Evolutionary conservation across 352 stramenopile genomes (phyloP).

Genomic region (Phytophthora sansomeana): DNA sequence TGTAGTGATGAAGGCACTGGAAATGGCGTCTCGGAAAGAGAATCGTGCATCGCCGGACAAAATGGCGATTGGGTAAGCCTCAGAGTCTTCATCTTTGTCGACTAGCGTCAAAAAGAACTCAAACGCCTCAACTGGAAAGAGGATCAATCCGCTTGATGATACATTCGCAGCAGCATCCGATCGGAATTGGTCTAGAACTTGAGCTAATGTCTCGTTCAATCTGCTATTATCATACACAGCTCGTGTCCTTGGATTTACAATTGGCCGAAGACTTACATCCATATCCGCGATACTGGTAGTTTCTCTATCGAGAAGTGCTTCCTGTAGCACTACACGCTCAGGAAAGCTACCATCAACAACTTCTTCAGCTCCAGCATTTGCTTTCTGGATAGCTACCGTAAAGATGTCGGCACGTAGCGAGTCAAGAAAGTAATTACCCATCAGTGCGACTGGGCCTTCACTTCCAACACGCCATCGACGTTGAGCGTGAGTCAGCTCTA

Average conservation of each 20-base stretch:
- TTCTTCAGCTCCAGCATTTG: slow-evolving; percentile 1
- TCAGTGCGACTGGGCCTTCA: slow-evolving; percentile 68
- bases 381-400: slow-evolving; percentile 33
- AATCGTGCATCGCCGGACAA: slow-evolving; percentile 70
- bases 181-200: slow-evolving; percentile 39
- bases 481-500: slow-evolving; percentile 44
- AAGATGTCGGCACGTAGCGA: slow-evolving; percentile 80
- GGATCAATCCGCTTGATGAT: slow-evolving; percentile 52
- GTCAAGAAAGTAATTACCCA: slow-evolving; percentile 88
- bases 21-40: slow-evolving; percentile 69
- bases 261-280: slow-evolving; percentile 44
- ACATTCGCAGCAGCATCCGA: not conserved
- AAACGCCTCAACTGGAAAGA: slow-evolving; percentile 78
- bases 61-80: slow-evolving; percentile 39
- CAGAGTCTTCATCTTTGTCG: slow-evolving; percentile 2
- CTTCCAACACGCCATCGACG: slow-evolving; percentile 50
- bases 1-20: slow-evolving; percentile 55
- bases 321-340: slow-evolving; percentile 35
- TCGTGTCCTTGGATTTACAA: slow-evolving; percentile 29
- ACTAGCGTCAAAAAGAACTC: slow-evolving; percentile 56
- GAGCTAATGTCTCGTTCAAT: slow-evolving; percentile 51
- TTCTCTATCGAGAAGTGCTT: slow-evolving; percentile 49
- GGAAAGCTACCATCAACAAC: not conserved
- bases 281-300: slow-evolving; percentile 63
- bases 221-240: slow-evolving; percentile 47